Base-by-base conservation (phyloP, 305 asterid species). In the Nicotiana rustica region DNA sequence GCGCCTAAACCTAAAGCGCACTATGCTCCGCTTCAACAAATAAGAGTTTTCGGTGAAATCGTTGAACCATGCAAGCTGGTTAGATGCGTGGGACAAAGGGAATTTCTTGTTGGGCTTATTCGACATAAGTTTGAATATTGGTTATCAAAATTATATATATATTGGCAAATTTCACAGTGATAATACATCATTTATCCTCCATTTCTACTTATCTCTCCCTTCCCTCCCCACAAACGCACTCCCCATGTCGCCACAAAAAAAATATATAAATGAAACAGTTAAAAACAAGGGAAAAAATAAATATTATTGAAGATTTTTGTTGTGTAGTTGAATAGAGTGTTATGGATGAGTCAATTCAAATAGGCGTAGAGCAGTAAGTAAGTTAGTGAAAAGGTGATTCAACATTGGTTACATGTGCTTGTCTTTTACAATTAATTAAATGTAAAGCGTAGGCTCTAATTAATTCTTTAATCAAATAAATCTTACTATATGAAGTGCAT, bases 361-460 rank as follows among this genome's bases (percentile, higher is more conserved):
- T 18, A 70, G 59, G 35, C 12, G 33, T 1, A 61, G 14, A 61
- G 67, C 31, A 61, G 21, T 12, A 8, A 19, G 35, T 61, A 59
- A 17, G 6, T 6, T 18, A 68, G 56, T 38, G 0, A 70, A 41
- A 17, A 18, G 29, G 59, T 70, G 59, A 41, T 70, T 70, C n/a
- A 2, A 14, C 19, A 73, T 15, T 70, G 47, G 64, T 75, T 75
- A 36, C 47, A 75, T 25, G 79, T 75, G 79, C 47, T 49, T 75
- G 65, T 38, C 47, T 0, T 41, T 49, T 75, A 29, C 8, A 5
- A 57, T 57, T 17, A 57, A 56, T 5, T 19, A 21, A 10, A 1
- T 21, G 10, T n/a, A 59, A 59, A n/a, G 65, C 19, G n/a, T 1
- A 59, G 10, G 29, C 65, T n/a, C 10, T 59, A 59, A 5, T 57